Conservation (phyloP, 129 eudicot species). For the Flaveria brownii region DNA sequence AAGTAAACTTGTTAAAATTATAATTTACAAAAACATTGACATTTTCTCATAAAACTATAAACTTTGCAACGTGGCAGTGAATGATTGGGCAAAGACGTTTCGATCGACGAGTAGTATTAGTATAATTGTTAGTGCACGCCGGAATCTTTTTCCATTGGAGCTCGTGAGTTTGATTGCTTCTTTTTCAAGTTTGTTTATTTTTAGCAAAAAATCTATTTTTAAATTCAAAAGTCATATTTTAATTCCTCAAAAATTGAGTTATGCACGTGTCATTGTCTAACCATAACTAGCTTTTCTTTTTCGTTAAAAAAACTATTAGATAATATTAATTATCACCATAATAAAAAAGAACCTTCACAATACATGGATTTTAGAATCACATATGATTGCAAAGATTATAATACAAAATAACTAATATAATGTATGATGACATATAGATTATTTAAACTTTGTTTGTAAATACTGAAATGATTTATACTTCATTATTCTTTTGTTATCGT, state of each 20-base stretch:
- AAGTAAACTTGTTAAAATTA: no score
- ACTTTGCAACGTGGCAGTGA: background rate
- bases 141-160: conserved; percentile 40
- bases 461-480: background rate
- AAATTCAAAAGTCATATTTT: background rate
- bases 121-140: conserved; percentile 46
- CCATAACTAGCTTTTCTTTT: background rate
- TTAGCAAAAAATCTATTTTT: conserved; percentile 3
- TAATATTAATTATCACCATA: background rate
- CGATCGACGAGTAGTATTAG: conserved; percentile 32
- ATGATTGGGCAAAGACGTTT: conserved; percentile 9
- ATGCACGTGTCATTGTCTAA: conserved; percentile 43
- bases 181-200: conserved; percentile 40
- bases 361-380: background rate
- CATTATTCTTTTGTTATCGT: background rate
- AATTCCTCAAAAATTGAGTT: conserved; percentile 34
- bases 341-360: background rate
- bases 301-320: background rate
- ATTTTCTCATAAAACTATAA: conserved; percentile 12
- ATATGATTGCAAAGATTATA: background rate
- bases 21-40: background rate
- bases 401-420: background rate
- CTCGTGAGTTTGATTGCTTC: conserved; percentile 41
- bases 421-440: background rate
- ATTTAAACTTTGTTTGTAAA: background rate